A percentile compares a stretch with the other conserved stretches of the same genome.
phyloP scores from a whole-genome alignment of 1,284 basidiomycete genomes.

The Pyrrhoderma lamaoense region DNA sequence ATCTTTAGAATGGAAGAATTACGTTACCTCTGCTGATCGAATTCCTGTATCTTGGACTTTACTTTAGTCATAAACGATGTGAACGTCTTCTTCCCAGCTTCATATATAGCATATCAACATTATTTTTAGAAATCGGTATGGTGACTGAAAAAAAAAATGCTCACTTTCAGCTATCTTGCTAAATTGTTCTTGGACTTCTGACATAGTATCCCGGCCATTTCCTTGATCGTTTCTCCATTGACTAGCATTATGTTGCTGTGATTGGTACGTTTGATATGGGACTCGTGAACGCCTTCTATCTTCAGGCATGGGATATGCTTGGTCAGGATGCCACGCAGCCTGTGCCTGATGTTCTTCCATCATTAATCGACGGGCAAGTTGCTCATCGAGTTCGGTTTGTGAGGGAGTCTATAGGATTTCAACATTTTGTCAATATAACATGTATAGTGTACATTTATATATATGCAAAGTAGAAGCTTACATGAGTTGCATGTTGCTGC shows the following conservation, averaged over 20 bases:
- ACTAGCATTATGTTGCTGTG: slow-evolving; percentile 3
- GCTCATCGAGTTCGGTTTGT: slow-evolving; percentile 66
- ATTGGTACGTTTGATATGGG: slow-evolving; percentile 13
- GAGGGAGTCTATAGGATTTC: slow-evolving; percentile 23
- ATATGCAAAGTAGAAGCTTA: slow-evolving; percentile 15
- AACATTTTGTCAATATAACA: too few relatives aligned
- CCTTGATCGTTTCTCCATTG: slow-evolving; percentile 9
- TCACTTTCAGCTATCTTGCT: slow-evolving; percentile 68
- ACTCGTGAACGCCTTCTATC: slow-evolving; percentile 21
- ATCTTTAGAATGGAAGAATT: neutral
- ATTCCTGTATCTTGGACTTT: slow-evolving; percentile 73
- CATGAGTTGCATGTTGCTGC: slow-evolving; percentile 21
- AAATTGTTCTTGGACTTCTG: slow-evolving; percentile 66
- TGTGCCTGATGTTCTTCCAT: slow-evolving; percentile 53
- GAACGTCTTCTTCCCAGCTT: slow-evolving; percentile 63
- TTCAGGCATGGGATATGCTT: slow-evolving; percentile 24
- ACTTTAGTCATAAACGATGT: slow-evolving; percentile 63
- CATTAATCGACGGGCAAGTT: slow-evolving; percentile 61
- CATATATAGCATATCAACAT: neutral
- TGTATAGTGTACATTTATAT: neutral
- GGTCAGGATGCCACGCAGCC: slow-evolving; percentile 27
- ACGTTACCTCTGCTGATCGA: slow-evolving; percentile 41
- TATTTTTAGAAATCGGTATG: neutral
- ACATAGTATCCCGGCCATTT: slow-evolving; percentile 41
- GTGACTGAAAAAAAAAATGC: slow-evolving; percentile 22